Evolutionary conservation across 2,329 filamentous ascomycete genomes (phyloP), one percentile per base, ranked within the genome.

Genomic region (Phoma sp.): DNA sequence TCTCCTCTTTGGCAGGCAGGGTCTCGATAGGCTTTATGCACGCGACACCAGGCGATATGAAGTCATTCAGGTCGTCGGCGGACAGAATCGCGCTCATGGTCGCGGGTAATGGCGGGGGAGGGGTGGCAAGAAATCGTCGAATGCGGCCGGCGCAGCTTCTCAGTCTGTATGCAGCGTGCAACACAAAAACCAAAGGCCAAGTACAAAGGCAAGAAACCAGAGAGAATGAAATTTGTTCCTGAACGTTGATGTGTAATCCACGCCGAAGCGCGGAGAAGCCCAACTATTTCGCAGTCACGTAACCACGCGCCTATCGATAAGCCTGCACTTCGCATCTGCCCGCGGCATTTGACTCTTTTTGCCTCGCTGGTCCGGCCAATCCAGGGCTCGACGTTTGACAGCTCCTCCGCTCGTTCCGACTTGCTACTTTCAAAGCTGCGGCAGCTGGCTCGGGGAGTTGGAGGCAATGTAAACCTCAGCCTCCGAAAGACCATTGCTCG

Each of bases 1-100:
- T 76, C 45, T 79, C 74, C 22, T 84, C 76, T 31, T 84, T 78
- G 40, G 62, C 62, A 2, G 95, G 94, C 13, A 99, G 85, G 2
- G 92, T 96, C 76, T 99, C 95, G 73, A 99, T 84, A 25, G 95
- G 95, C 73, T 99, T 98, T 77, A 99, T 98, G 79, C 95, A 99
- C 60, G 95, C 95, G 71, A 99, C 93, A 60, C 94, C 93, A 13
- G 95, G 95, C 53, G 91, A 95, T 74, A 99, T 99, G 80, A 99
- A 99, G 82, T 99, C 95, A 82, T 99, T 99, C 58, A 99, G 83
- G 76, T 97, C 93, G 81, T 99, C 94, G 70, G 90, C 89, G 52
- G 93, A 98, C 69, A 99, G 89, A 70, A 99, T 99, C 60, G 95
- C 95, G 74, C 92, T 96, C 95, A 99, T 99, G 51, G 55, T 70